A percentile compares a stretch with the other conserved stretches of the same genome.
These are phyloP conservation scores for Cunninghamia lanceolata DNA, from an alignment of 75 land plant species.

Conservation along the genomic window DNA sequence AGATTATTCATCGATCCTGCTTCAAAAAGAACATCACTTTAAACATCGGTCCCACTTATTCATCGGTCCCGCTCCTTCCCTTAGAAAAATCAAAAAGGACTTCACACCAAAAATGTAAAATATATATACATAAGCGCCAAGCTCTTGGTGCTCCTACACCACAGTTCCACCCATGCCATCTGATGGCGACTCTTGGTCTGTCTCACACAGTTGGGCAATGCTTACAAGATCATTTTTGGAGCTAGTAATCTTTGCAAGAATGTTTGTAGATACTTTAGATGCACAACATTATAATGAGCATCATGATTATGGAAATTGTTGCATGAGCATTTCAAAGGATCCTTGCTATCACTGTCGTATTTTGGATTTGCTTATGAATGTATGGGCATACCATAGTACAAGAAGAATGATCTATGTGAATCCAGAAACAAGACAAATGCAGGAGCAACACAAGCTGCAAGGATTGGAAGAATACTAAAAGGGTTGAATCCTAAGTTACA, in stretches of 20 bases:
- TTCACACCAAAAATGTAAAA: too few relatives aligned
- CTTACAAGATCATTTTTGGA: conserved; percentile 81
- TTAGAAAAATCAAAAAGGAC: too few relatives aligned
- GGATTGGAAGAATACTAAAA: too few relatives aligned
- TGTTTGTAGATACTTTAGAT: conserved; percentile 94
- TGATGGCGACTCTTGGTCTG: conserved; percentile 91
- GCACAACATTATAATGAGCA: conserved; percentile 60
- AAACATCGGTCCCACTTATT: too few relatives aligned
- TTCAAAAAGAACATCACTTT: too few relatives aligned
- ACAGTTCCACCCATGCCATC: too few relatives aligned
- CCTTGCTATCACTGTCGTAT: conserved; percentile 87
- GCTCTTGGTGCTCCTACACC: too few relatives aligned
- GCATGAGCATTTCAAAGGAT: conserved; percentile 68
- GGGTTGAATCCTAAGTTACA: too few relatives aligned
- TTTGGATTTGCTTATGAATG: conserved; percentile 83
- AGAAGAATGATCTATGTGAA: conserved; percentile 79
- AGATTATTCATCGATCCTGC: too few relatives aligned
- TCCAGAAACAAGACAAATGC: conserved; percentile 73
- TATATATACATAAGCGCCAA: too few relatives aligned
- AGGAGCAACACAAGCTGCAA: conserved; percentile 75
- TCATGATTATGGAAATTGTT: too few relatives aligned
- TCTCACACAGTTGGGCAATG: conserved; percentile 87
- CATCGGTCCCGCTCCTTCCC: too few relatives aligned
- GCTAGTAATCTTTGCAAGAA: conserved; percentile 85
- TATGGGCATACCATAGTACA: conserved; percentile 96